Evolutionary conservation across 2,329 filamentous ascomycete species (phyloP).

Genomic region (Colletotrichum truncatum): DNA sequence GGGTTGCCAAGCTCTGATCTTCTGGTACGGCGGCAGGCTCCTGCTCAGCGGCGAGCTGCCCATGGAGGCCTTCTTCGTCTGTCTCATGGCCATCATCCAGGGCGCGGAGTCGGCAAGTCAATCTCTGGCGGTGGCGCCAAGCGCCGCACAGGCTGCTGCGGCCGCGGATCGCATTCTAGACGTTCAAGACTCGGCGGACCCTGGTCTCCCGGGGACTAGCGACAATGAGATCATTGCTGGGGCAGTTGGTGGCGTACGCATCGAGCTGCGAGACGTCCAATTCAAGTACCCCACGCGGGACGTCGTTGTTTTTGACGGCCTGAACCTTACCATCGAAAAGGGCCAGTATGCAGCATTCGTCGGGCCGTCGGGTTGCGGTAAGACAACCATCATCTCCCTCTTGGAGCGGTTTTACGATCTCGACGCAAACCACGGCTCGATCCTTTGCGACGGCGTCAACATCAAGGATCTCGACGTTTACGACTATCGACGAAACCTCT

Average conservation of each 20-base stretch:
- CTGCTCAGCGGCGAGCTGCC: constrained; percentile 41
- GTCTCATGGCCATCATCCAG: constrained; percentile 61
- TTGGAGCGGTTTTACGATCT: constrained; percentile 65
- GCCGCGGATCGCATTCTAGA: constrained; percentile 13
- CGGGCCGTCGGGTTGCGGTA: constrained; percentile 56
- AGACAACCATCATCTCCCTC: constrained; percentile 62
- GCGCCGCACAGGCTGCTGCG: constrained; percentile 10
- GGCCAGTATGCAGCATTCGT: constrained; percentile 56
- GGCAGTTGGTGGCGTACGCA: constrained; percentile 20
- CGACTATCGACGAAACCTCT: constrained; percentile 52
- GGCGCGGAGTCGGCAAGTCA: constrained; percentile 55
- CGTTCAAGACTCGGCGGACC: neutral
- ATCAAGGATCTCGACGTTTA: constrained; percentile 49
- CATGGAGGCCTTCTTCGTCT: constrained; percentile 60
- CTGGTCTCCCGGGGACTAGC: neutral
- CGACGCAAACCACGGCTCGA: constrained; percentile 50
- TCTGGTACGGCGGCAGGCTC: constrained; percentile 56
- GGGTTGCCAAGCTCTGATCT: constrained; percentile 59
- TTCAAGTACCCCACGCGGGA: constrained; percentile 36
- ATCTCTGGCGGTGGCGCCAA: constrained; percentile 8
- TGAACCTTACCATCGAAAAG: constrained; percentile 40
- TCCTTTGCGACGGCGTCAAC: constrained; percentile 45
- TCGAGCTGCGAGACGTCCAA: constrained; percentile 34
- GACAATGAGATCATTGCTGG: constrained; percentile 9
- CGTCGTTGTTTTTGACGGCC: constrained; percentile 33